These are phyloP conservation scores for Backusella tarrabulga DNA, from an alignment of 192 early-diverging fungal genomes.

Conservation along the genomic window DNA sequence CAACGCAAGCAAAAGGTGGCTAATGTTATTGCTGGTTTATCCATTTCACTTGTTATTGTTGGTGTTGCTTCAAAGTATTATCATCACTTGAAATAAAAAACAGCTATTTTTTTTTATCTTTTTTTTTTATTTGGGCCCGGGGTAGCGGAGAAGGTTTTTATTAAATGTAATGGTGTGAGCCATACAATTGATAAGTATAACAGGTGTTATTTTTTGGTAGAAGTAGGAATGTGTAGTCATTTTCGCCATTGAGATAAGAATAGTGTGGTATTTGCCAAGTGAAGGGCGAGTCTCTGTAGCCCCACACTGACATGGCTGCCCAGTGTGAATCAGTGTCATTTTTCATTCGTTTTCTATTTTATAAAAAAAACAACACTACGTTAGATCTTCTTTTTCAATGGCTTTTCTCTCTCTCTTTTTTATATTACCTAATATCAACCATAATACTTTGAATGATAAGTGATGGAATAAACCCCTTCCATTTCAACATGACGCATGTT, in stretches of 20 bases:
- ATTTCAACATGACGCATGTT: neutral
- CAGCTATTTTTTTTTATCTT: neutral
- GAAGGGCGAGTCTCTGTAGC: conserved; percentile 23
- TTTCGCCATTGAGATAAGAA: conserved; percentile 23
- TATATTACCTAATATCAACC: conserved; percentile 11
- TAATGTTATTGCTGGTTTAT: conserved; percentile 21
- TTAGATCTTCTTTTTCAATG: neutral
- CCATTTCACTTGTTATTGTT: conserved; percentile 7
- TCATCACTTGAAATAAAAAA: neutral
- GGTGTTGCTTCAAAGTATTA: conserved; percentile 5
- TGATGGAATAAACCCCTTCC: conserved; percentile 22
- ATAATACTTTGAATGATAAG: conserved; percentile 2
- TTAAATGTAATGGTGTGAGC: conserved; percentile 14
- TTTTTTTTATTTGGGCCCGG: neutral
- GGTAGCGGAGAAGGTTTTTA: neutral
- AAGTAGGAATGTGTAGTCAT: conserved; percentile 31
- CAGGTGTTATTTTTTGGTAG: conserved; percentile 9
- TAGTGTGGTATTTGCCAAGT: conserved; percentile 25
- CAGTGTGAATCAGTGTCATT: neutral
- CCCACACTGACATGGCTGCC: conserved; percentile 29
- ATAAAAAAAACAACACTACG: neutral
- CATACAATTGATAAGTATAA: conserved; percentile 18
- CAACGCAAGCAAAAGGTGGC: conserved; percentile 20
- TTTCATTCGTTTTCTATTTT: conserved; percentile 17
- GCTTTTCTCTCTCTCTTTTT: neutral